Base-by-base conservation (phyloP, 73 alveolate species). In the Paramecium bursaria region DNA sequence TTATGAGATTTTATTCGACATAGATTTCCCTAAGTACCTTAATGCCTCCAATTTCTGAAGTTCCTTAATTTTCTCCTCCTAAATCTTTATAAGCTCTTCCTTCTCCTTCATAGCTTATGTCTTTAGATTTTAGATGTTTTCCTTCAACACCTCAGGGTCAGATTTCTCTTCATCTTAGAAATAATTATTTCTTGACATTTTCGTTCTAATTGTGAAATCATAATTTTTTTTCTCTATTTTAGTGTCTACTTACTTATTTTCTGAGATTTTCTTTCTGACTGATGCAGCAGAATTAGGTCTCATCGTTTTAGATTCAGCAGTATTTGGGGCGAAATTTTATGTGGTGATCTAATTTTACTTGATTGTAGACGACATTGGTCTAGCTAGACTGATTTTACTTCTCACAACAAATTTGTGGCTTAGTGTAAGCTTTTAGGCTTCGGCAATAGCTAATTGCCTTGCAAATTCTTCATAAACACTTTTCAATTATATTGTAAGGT, bases 401-500 rank as follows among this genome's bases (percentile, higher is more conserved):
- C n/a, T n/a, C n/a, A n/a, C n/a, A n/a, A n/a, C n/a, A n/a, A n/a
- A n/a, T n/a, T n/a, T n/a, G n/a, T n/a, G n/a, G n/a, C n/a, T n/a
- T n/a, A n/a, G n/a, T 1, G 82, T 57, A 10, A 67, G 33, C 44
- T 67, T 67, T 42, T 67, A 17, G 2, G 82, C 82, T 67, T 67
- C 82, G 10, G 82, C 82, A n/a, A 67, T 35, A 39, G 82, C 82
- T 21, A 67, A 67, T 42, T 67, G 14, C 3, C 82, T 14, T 11
- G 82, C 82, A 67, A 19, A 67, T 17, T 67, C 60, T 67, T 67
- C 82, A 67, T 67, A 67, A 2, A 67, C 44, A 2, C 15, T 30
- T 39, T 67, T 67, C 22, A 67, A 67, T 67, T 67, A 27, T 1
- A 67, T 67, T 35, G 82, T 67, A 21, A 67, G 21, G 26, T 35